A percentile compares a stretch with the other conserved stretches of the same genome.
These are phyloP conservation scores for Sporothrix humicola DNA, from an alignment of 2,329 filamentous ascomycete species.

Conservation along the genomic window DNA sequence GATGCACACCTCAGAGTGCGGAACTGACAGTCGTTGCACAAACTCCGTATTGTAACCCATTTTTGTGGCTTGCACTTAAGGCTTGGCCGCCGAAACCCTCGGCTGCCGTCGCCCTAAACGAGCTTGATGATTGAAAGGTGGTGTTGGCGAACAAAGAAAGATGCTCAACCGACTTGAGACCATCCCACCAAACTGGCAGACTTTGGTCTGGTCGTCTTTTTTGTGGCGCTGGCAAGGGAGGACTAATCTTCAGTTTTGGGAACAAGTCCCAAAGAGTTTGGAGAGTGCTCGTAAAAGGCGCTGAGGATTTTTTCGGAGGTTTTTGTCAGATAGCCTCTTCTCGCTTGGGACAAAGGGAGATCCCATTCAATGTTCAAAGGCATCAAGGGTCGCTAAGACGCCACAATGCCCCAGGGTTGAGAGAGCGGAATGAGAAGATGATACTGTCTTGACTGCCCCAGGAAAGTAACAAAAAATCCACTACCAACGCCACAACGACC, in stretches of 20 bases:
- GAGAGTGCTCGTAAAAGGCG: neutral
- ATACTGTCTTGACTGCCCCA: neutral
- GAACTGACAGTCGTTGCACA: neutral
- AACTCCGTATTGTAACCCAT: too few species aligned
- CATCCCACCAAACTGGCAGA: neutral
- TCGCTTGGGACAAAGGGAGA: neutral
- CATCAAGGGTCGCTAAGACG: neutral
- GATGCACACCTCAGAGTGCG: neutral
- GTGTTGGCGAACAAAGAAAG: neutral
- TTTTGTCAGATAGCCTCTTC: neutral
- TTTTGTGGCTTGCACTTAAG: neutral
- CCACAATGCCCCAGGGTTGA: neutral
- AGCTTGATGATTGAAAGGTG: neutral
- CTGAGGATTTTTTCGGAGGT: neutral
- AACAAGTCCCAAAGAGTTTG: neutral
- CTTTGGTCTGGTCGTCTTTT: neutral
- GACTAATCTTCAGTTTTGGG: neutral
- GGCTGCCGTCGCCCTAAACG: neutral
- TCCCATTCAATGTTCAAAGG: too few species aligned
- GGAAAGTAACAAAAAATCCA: neutral
- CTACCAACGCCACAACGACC: neutral
- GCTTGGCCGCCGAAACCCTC: slow-evolving; percentile 10
- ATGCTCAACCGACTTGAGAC: neutral
- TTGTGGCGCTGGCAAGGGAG: slow-evolving; percentile 15
- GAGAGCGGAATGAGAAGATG: neutral